Evolutionary conservation across 2,329 filamentous ascomycete species (phyloP).

Genomic region (Fusarium nematophilum): DNA sequence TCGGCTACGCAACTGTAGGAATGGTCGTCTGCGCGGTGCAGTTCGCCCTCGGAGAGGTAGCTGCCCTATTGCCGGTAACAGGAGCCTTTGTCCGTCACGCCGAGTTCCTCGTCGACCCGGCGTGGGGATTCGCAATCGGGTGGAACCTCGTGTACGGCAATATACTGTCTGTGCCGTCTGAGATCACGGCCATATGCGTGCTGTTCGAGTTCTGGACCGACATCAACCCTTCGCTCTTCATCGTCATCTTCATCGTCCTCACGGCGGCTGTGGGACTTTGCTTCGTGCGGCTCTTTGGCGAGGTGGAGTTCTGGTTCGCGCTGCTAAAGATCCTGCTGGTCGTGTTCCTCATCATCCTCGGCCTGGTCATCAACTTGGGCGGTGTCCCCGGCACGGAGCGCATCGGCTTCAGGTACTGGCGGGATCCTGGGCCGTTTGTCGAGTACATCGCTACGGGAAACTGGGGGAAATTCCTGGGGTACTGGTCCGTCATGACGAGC

Average conservation of each 20-base stretch:
- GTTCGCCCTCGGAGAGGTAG: conserved; percentile 64
- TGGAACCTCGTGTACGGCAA: conserved; percentile 66
- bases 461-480: conserved; percentile 74
- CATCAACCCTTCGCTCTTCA: conserved; percentile 44
- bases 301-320: conserved; percentile 64
- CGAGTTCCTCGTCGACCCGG: conserved; percentile 63
- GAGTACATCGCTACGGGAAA: conserved; percentile 69
- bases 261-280: conserved; percentile 51
- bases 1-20: conserved; percentile 58
- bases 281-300: conserved; percentile 61
- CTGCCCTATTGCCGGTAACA: conserved; percentile 57
- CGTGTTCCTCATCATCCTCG: conserved; percentile 61
- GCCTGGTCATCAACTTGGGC: conserved; percentile 52
- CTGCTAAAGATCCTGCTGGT: conserved; percentile 63
- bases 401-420: conserved; percentile 42
- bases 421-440: conserved; percentile 74
- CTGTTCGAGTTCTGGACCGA: conserved; percentile 54
- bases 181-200: conserved; percentile 58
- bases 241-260: conserved; percentile 41
- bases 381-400: conserved; percentile 37
- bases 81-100: conserved; percentile 63
- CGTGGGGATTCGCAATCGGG: conserved; percentile 65
- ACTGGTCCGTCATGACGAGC: conserved; percentile 70
- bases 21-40: conserved; percentile 60
- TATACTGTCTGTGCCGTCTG: conserved; percentile 61